Evolutionary conservation across 1,139 yeast genomes (phyloP).

Genomic region (Kurtzmaniella quercitrusa): DNA sequence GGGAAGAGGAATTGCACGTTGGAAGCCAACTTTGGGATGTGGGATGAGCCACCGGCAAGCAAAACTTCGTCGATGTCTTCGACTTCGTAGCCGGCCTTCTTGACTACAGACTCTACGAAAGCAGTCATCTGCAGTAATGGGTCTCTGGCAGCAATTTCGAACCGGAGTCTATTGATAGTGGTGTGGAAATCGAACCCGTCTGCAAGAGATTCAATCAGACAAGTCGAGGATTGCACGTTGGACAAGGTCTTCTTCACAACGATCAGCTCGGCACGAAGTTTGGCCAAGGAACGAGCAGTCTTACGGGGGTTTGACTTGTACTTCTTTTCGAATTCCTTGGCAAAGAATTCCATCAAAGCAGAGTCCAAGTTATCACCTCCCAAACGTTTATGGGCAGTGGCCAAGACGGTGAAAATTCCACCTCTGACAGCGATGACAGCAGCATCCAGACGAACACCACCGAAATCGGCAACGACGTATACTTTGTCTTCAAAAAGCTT

Average conservation of each 20-base stretch:
- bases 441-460: constrained; percentile 95
- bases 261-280: constrained; percentile 79
- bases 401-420: constrained; percentile 83
- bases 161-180: constrained; percentile 89
- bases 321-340: constrained; percentile 92
- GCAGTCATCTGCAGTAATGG: constrained; percentile 71
- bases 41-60: constrained; percentile 90
- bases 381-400: constrained; percentile 80
- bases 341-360: constrained; percentile 76
- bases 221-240: constrained; percentile 82
- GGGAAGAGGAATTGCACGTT: constrained; percentile 75
- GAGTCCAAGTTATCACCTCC: constrained; percentile 89
- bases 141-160: constrained; percentile 80
- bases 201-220: constrained; percentile 92
- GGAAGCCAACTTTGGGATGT: constrained; percentile 85
- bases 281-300: constrained; percentile 82
- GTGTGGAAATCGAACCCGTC: constrained; percentile 94
- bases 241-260: constrained; percentile 88
- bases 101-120: constrained; percentile 70
- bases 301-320: constrained; percentile 75
- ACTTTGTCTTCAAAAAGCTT: constrained; percentile 65
- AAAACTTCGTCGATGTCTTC: constrained; percentile 88
- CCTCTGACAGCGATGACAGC: constrained; percentile 93
- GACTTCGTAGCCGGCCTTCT: constrained; percentile 80
- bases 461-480: constrained; percentile 92